phyloP scores from a whole-genome alignment of 2,329 filamentous ascomycete species.

The Xylariales sp. region DNA sequence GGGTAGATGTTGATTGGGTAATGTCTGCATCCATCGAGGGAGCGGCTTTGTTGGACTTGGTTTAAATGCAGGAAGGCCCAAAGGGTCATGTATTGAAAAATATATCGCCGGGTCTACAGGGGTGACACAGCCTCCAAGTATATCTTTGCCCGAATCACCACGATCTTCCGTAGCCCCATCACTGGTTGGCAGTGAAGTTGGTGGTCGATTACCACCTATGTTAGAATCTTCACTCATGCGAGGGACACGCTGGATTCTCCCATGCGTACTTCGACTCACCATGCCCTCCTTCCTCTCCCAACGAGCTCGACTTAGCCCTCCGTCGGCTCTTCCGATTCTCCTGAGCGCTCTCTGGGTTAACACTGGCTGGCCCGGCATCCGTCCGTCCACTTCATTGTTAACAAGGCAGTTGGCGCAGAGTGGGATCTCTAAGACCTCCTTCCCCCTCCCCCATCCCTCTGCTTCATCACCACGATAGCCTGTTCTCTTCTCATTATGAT shows the following conservation, averaged over 20 bases:
- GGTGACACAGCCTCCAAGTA: constrained; percentile 15
- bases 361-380: constrained; percentile 19
- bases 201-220: background rate
- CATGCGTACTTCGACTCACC: constrained; percentile 7
- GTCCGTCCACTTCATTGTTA: constrained; percentile 34
- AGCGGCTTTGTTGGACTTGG: constrained; percentile 47
- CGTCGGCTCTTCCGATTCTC: constrained; percentile 38
- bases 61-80: constrained; percentile 41
- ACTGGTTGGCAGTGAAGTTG: constrained; percentile 3
- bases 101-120: constrained; percentile 36
- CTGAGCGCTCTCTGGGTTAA: constrained; percentile 37
- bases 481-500: constrained; percentile 1
- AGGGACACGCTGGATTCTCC: constrained; percentile 14
- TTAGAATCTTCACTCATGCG: too few species aligned
- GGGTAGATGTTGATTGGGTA: constrained; percentile 12
- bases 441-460: constrained; percentile 14
- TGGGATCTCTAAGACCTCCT: constrained; percentile 43
- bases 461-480: background rate
- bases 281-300: constrained; percentile 30
- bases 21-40: constrained; percentile 39
- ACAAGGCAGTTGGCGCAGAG: constrained; percentile 44
- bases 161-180: constrained; percentile 13
- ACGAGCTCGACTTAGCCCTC: constrained; percentile 39
- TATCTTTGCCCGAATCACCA: constrained; percentile 6
- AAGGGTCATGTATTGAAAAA: constrained; percentile 44